phyloP scores from a whole-genome alignment of 139 green algal species.

The Raphidocelis subcapitata region DNA sequence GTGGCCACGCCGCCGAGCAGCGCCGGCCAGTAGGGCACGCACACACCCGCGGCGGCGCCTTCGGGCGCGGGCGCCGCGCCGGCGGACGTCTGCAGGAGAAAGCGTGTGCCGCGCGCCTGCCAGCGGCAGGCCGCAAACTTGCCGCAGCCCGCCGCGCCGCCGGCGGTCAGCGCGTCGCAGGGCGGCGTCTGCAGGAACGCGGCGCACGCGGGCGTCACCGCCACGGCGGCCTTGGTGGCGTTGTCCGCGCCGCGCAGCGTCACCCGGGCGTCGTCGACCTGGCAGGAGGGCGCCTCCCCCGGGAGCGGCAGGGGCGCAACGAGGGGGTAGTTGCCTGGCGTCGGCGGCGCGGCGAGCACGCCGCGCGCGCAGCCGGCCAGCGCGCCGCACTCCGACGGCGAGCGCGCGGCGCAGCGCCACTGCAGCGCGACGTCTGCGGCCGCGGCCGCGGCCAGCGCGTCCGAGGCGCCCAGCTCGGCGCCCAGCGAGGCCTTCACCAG shows the following conservation, averaged over 20 bases:
- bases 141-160: not conserved
- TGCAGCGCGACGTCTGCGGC: not conserved
- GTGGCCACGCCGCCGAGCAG: not conserved
- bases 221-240: slow-evolving; percentile 9
- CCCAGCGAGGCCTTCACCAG: not conserved
- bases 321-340: not conserved
- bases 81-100: not conserved
- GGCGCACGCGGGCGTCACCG: not conserved
- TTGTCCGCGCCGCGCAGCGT: slow-evolving; percentile 5
- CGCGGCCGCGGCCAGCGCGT: not conserved
- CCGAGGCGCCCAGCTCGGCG: not conserved
- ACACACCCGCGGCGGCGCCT: not conserved
- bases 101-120: slow-evolving; percentile 2
- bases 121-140: slow-evolving; percentile 14
- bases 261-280: slow-evolving; percentile 7
- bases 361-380: not conserved
- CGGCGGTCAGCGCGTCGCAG: not conserved
- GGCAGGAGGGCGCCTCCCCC: not conserved
- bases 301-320: too few relatives aligned
- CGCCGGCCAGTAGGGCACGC: slow-evolving; percentile 11
- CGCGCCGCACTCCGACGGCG: not conserved
- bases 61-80: not conserved
- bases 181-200: slow-evolving; percentile 22
- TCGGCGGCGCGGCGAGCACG: not conserved
- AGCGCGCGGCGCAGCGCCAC: not conserved